A percentile compares a stretch with the other conserved stretches of the same genome.
These are phyloP conservation scores for Violaceomyces palustris DNA, from an alignment of 1,284 basidiomycete genomes.

Conservation along the genomic window DNA sequence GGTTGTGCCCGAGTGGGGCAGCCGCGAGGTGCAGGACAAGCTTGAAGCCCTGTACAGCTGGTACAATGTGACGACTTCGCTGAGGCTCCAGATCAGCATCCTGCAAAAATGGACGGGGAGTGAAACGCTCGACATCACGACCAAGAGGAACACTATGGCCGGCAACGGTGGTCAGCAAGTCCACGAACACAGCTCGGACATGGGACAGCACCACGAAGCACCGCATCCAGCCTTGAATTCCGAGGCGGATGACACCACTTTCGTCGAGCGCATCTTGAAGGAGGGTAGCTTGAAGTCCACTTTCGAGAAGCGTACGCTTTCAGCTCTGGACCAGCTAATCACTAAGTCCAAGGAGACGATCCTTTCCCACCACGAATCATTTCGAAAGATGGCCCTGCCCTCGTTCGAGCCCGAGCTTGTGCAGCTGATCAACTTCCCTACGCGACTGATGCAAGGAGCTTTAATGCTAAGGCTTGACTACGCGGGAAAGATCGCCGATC, in stretches of 20 bases:
- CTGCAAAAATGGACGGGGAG: conserved; percentile 50
- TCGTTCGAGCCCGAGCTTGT: conserved; percentile 89
- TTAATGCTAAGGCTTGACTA: conserved; percentile 85
- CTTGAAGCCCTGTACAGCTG: conserved; percentile 46
- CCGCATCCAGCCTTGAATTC: no score
- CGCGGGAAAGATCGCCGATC: conserved; percentile 76
- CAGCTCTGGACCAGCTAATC: conserved; percentile 78
- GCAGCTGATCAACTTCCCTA: conserved; percentile 89
- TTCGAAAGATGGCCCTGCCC: conserved; percentile 80
- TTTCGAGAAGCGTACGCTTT: conserved; percentile 87
- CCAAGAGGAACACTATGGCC: no score
- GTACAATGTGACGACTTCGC: conserved; percentile 41
- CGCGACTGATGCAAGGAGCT: conserved; percentile 84
- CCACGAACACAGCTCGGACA: no score
- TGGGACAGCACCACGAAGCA: no score
- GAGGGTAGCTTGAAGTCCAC: conserved; percentile 90
- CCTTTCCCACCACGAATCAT: conserved; percentile 68
- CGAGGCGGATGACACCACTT: conserved; percentile 54
- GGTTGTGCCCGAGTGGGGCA: conserved; percentile 43
- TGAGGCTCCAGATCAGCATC: conserved; percentile 41
- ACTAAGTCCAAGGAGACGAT: conserved; percentile 81
- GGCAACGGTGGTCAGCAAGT: no score
- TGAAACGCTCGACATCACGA: conserved; percentile 32
- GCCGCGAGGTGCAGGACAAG: conserved; percentile 34
- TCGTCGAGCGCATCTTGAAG: conserved; percentile 89